Evolutionary conservation across 2,329 filamentous ascomycete species (phyloP).

Genomic region (Anthostomella pinea): DNA sequence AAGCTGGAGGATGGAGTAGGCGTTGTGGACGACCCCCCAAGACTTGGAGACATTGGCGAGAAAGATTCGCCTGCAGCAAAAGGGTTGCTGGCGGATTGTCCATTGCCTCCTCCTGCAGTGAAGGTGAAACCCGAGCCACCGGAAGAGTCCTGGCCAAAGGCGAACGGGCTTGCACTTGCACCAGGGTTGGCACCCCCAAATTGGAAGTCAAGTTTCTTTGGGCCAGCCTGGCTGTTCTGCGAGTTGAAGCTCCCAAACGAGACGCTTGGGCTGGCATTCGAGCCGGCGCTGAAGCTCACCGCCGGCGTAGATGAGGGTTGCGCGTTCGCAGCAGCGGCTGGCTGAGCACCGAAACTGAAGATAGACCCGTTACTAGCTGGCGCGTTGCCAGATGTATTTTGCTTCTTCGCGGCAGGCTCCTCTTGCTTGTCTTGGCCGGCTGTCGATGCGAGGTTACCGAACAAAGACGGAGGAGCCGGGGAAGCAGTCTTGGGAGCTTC

Average conservation of each 20-base stretch:
- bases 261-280: slow-evolving; percentile 6
- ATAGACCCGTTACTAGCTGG: slow-evolving; percentile 12
- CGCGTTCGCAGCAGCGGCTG: slow-evolving; percentile 6
- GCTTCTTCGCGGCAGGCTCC: background rate
- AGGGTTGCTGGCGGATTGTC: slow-evolving; percentile 34
- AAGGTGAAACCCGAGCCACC: slow-evolving; percentile 36
- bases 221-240: slow-evolving; percentile 7
- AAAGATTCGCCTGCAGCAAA: slow-evolving; percentile 21
- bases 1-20: slow-evolving; percentile 25
- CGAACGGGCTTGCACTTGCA: slow-evolving; percentile 17
- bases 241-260: slow-evolving; percentile 14
- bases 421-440: background rate
- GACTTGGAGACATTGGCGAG: slow-evolving; percentile 19
- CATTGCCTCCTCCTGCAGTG: slow-evolving; percentile 31
- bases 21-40: slow-evolving; percentile 17
- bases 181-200: slow-evolving; percentile 12
- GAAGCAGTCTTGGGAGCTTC: slow-evolving; percentile 41
- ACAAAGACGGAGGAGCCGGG: slow-evolving; percentile 18
- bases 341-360: slow-evolving; percentile 21
- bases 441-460: slow-evolving; percentile 19
- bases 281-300: slow-evolving; percentile 4
- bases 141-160: slow-evolving; percentile 24
- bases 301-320: slow-evolving; percentile 6
- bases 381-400: background rate
- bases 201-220: slow-evolving; percentile 16